Evolutionary conservation across 139 green algal species (phyloP).

Genomic region (Chlorella sp.): DNA sequence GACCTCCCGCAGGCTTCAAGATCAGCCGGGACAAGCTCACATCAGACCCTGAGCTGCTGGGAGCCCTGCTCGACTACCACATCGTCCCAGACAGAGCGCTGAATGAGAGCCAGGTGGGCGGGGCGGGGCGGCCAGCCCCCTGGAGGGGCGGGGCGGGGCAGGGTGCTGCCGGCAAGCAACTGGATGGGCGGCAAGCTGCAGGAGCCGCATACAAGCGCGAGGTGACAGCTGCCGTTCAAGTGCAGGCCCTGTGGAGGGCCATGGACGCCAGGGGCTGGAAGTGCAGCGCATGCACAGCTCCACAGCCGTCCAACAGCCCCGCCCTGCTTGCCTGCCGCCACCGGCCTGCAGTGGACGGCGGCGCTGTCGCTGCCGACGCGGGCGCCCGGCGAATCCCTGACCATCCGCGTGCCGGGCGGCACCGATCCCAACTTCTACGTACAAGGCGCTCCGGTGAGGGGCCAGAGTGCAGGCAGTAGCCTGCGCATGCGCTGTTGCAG

Average conservation of each 20-base stretch:
- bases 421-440: not conserved
- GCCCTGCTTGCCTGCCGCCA: not conserved
- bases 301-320: too few relatives aligned
- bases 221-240: too few relatives aligned
- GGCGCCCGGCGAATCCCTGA: not conserved
- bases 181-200: too few relatives aligned
- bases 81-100: not conserved
- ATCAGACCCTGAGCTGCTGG: not conserved
- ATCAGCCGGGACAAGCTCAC: not conserved
- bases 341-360: not conserved
- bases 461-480: not conserved
- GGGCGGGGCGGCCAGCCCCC: not conserved
- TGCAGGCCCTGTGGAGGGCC: too few relatives aligned
- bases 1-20: slow-evolving; percentile 16
- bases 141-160: not conserved
- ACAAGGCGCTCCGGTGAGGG: not conserved
- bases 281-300: too few relatives aligned
- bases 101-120: not conserved
- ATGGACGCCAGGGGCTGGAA: too few relatives aligned
- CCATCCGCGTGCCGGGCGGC: not conserved
- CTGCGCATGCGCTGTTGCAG: not conserved
- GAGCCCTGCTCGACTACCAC: not conserved
- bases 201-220: too few relatives aligned
- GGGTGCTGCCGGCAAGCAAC: too few relatives aligned
- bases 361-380: not conserved